Base-by-base conservation (phyloP, 2,329 filamentous ascomycete species). In the Colletotrichum tabaci region DNA sequence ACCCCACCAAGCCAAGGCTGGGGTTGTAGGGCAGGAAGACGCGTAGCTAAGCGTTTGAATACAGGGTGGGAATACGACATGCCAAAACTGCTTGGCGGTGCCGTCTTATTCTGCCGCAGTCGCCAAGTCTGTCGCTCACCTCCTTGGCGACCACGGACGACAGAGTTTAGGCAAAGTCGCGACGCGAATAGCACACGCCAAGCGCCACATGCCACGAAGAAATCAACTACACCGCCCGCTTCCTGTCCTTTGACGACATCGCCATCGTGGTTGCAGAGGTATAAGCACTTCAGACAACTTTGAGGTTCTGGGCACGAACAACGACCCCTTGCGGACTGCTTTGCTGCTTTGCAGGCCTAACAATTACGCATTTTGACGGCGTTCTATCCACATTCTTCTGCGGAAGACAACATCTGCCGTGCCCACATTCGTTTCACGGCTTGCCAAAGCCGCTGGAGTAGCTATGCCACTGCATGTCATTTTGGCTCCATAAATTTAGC, bases 401-500 rank as follows among this genome's bases (percentile, higher is more conserved):
- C 23, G 4, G 58, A 21, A 55, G 56, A 44, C 56, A 46, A 13
- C 55, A 47, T 47, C 10, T 55, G 42, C 35, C 30, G 52, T 63
- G 9, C 21, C 52, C 65, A 68, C 68, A 30, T 47, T 53, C 38
- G 58, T 71, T 63, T 63, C 65, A 63, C 47, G 58, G 62, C 53
- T 40, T 23, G 47, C 58, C 53, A 21, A 63, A 53, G 53, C 57
- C 52, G 56, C 62, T 61, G n/a, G 6, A 10, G 42, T 50, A 44
- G 47, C 16, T 16, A n/a, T 4, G 9, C 3, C 9, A 18, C 62
- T 13, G 38, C 16, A 66, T 15, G 8, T 8, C 49, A 56, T 38
- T 56, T 40, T 56, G 60, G 50, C 40, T 47, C 65, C 63, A 50
- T 7, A 42, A 12, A 35, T 44, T 49, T 60, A 42, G 64, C 58